Percentiles rank a stretch among this genome's conserved stretches.
These are phyloP conservation scores for Claviceps paspali DNA, from an alignment of 2,329 filamentous ascomycete genomes.

Conservation along the genomic window DNA sequence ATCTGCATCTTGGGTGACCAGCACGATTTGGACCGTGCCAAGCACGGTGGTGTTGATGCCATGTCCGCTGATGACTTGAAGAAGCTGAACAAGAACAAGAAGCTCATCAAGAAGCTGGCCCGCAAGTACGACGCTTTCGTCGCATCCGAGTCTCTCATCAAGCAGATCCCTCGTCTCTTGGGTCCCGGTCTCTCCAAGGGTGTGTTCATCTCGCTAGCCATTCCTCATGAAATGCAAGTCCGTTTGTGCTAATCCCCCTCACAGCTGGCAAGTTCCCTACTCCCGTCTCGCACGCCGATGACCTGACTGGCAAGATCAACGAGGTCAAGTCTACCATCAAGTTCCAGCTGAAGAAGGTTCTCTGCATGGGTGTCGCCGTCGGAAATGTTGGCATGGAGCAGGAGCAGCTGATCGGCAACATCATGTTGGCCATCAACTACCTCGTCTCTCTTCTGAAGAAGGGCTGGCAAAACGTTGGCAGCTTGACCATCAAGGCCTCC, in stretches of 20 bases:
- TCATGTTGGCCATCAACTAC: slow-evolving; percentile 99
- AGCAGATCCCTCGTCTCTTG: slow-evolving; percentile 99
- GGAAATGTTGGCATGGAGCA: slow-evolving; percentile 95
- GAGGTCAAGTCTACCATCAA: slow-evolving; percentile 99
- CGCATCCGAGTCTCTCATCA: slow-evolving; percentile 93
- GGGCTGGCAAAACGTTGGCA: slow-evolving; percentile 99
- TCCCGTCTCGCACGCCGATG: slow-evolving; percentile 91
- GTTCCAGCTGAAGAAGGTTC: slow-evolving; percentile 99
- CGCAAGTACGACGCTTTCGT: slow-evolving; percentile 99
- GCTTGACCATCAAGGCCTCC: slow-evolving; percentile 98
- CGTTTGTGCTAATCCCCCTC: slow-evolving; percentile 12
- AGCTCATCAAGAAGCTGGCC: slow-evolving; percentile 99
- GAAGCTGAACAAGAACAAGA: slow-evolving; percentile 99
- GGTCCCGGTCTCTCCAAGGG: slow-evolving; percentile 96
- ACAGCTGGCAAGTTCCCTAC: slow-evolving; percentile 98
- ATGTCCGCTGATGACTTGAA: slow-evolving; percentile 98
- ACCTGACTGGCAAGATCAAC: slow-evolving; percentile 87
- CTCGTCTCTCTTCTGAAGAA: slow-evolving; percentile 99
- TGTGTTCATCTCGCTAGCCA: slow-evolving; percentile 42
- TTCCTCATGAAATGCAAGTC: too few relatives aligned
- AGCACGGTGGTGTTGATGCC: slow-evolving; percentile 96
- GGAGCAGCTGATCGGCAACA: slow-evolving; percentile 94
- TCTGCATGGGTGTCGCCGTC: slow-evolving; percentile 98
- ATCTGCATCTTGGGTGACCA: slow-evolving; percentile 61
- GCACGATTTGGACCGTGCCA: slow-evolving; percentile 99